Evolutionary conservation across 371 early-diverging fungal genomes (phyloP), one percentile per base, ranked within the genome.

Genomic region (Blyttiomyces sp.): DNA sequence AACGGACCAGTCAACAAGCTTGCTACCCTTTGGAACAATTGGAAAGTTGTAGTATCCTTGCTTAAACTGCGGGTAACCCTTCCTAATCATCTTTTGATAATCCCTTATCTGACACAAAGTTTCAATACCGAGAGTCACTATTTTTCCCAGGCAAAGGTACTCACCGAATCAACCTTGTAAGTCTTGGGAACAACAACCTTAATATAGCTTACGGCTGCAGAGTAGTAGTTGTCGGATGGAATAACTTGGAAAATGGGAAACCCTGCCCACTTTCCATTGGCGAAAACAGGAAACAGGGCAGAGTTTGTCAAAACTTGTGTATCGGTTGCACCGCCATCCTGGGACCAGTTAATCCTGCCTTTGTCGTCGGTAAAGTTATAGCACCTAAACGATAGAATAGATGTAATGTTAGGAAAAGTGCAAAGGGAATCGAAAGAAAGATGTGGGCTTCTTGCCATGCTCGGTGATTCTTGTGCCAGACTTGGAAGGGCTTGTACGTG

Each of bases 371-470:
- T 19, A 24, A 53, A 23, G 23, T 11, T 6, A 27, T 23, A 53
- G 36, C 54, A 53, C 54, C 54, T 53, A 24, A 7, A 27, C 32
- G n/a, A n/a, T n/a, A n/a, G n/a, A n/a, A n/a, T n/a, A n/a, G n/a
- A 6, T 21, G 50, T 9, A 24, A 19, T 46, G 46, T 21, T 16
- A 9, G 46, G 13, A 21, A 23, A 16, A 21, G 24, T 9, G 46
- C 9, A 46, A 24, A 46, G 21, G 46, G 13, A 7, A 24, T 9
- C 19, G 46, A 23, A 19, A 9, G 24, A 46, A 23, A 24, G 21
- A 19, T 21, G 21, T 9, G 13, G 9, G 21, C 9, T 50, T 9
- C 9, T 35, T 35, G 39, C 54, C 54, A 53, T 16, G 54, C 54
- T 24, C 54, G 6, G 9, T 23, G 5, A 42, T 53, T 26, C 17